Conservation (phyloP, 2,329 filamentous ascomycete species). For the Arthrobotrys sinensis region DNA sequence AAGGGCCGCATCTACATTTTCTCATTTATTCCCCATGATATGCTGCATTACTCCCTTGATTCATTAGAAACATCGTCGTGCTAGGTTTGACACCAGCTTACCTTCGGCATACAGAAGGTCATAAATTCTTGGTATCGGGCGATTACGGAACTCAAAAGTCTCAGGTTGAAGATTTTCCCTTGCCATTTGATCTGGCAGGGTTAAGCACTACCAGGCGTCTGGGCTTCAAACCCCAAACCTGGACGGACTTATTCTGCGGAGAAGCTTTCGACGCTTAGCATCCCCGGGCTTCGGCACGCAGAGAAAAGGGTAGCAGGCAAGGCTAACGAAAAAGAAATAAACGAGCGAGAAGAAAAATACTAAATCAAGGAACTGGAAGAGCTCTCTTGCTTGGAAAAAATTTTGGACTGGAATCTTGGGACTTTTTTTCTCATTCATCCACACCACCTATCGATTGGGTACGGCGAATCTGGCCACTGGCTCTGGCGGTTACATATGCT, state of each 20-base stretch:
- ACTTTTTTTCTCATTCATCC: conserved; percentile 26
- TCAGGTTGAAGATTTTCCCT: conserved; percentile 31
- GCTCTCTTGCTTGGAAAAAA: conserved; percentile 30
- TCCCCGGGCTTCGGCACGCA: conserved; percentile 32
- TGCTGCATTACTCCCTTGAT: conserved; percentile 32
- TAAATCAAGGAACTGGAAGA: conserved; percentile 55
- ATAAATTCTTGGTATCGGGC: conserved; percentile 60
- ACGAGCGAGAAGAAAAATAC: conserved; percentile 31
- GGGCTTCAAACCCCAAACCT: conserved; percentile 53
- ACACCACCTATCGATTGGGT: conserved; percentile 43
- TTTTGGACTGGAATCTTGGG: conserved; percentile 20
- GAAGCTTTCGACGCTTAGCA: conserved; percentile 32
- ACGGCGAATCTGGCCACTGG: conserved; percentile 37
- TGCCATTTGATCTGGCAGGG: conserved; percentile 1
- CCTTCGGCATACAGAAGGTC: conserved; percentile 60
- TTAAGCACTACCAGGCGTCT: conserved; percentile 44
- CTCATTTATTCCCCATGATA: conserved; percentile 22
- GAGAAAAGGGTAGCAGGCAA: conserved; percentile 9
- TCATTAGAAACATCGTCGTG: conserved; percentile 37
- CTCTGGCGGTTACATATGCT: conserved; percentile 43
- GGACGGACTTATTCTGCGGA: conserved; percentile 59
- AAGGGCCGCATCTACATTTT: conserved; percentile 1
- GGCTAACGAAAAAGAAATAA: conserved; percentile 22
- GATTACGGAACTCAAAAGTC: conserved; percentile 57
- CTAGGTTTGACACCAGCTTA: conserved; percentile 48